phyloP scores from a whole-genome alignment of 345 rosid species.

The Eucalyptus tenuipes region DNA sequence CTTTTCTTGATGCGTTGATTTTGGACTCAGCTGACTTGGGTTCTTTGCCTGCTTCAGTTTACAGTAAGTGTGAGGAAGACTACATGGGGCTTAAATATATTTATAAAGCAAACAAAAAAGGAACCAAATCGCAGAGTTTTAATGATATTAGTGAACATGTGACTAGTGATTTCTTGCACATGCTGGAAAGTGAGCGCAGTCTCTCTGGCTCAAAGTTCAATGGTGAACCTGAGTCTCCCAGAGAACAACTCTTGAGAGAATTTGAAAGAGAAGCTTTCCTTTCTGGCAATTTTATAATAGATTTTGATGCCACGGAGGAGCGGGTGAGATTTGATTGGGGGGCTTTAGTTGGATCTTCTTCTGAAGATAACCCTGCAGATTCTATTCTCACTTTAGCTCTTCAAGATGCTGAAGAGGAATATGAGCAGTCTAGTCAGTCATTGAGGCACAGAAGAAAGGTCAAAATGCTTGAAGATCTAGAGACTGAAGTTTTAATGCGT shows the following conservation, averaged over 20 bases:
- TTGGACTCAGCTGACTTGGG: slow-evolving; percentile 25
- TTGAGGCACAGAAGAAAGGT: slow-evolving; percentile 34
- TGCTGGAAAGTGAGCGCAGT: slow-evolving; percentile 41
- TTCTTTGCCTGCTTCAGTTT: slow-evolving; percentile 5
- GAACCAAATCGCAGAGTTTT: slow-evolving; percentile 36
- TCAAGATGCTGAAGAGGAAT: slow-evolving; percentile 23
- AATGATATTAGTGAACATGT: slow-evolving; percentile 55
- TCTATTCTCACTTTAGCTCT: slow-evolving; percentile 21
- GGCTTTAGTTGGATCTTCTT: not conserved
- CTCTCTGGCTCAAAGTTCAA: slow-evolving; percentile 21
- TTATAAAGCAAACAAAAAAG: slow-evolving; percentile 19
- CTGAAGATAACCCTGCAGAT: slow-evolving; percentile 11
- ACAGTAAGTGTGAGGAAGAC: slow-evolving; percentile 9
- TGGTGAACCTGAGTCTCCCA: slow-evolving; percentile 66
- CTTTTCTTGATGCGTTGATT: slow-evolving; percentile 5
- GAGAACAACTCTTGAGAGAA: slow-evolving; percentile 57
- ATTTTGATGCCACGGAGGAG: slow-evolving; percentile 14
- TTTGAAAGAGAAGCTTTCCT: slow-evolving; percentile 61
- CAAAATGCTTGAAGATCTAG: slow-evolving; percentile 54
- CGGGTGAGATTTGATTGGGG: not conserved
- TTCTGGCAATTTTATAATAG: slow-evolving; percentile 30
- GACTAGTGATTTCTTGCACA: slow-evolving; percentile 55
- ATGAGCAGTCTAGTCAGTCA: slow-evolving; percentile 8
- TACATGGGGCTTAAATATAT: slow-evolving; percentile 25
- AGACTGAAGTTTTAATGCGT: slow-evolving; percentile 51